These are phyloP conservation scores for Malassezia obtusa DNA, from an alignment of 1,284 basidiomycete species.

Conservation along the genomic window DNA sequence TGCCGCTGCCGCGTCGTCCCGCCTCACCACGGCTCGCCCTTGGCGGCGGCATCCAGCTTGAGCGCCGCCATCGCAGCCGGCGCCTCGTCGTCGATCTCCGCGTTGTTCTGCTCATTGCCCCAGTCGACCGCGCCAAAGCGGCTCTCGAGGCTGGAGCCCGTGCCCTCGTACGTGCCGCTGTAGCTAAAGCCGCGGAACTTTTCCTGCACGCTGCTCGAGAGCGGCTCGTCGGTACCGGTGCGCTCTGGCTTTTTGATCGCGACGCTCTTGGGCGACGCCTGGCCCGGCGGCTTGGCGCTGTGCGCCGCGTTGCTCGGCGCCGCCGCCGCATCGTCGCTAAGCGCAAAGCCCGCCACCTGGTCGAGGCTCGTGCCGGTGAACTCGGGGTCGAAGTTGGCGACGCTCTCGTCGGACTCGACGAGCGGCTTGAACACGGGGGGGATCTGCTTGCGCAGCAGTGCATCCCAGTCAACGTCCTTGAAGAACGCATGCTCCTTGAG, in stretches of 20 bases:
- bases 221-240: conserved; percentile 23
- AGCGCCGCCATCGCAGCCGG: neutral
- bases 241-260: conserved; percentile 20
- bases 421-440: conserved; percentile 96
- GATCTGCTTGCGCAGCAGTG: conserved; percentile 73
- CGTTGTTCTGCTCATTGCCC: neutral
- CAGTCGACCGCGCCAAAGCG: conserved; percentile 9
- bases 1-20: too few relatives aligned
- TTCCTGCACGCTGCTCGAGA: conserved; percentile 41
- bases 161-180: conserved; percentile 40
- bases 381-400: conserved; percentile 94
- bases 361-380: conserved; percentile 77
- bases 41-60: neutral
- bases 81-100: neutral
- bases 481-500: conserved; percentile 96
- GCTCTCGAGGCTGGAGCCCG: conserved; percentile 18
- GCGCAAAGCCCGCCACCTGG: conserved; percentile 28
- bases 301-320: neutral
- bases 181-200: conserved; percentile 47
- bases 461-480: conserved; percentile 57
- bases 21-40: neutral
- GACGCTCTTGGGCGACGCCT: neutral
- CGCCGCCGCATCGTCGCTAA: neutral
- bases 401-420: conserved; percentile 95
- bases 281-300: neutral